These are phyloP conservation scores for Penicillium corylophilum DNA, from an alignment of 2,329 filamentous ascomycete species.

Conservation along the genomic window DNA sequence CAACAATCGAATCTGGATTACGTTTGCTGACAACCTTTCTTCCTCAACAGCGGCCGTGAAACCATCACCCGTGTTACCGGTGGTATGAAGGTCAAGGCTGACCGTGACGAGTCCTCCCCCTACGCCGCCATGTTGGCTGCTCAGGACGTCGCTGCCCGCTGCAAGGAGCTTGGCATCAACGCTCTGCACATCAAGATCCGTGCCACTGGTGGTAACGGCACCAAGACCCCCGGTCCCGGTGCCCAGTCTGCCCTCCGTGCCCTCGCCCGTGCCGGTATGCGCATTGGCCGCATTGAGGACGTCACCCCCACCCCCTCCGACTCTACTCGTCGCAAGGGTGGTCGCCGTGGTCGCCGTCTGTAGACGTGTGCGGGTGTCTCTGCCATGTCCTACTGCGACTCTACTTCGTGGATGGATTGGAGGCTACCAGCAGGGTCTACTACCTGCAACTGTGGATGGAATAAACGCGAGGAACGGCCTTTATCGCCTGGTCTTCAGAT, in stretches of 20 bases:
- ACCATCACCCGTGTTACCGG: conserved; percentile 99
- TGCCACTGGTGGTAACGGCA: conserved; percentile 98
- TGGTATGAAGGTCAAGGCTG: conserved; percentile 99
- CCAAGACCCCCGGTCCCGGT: conserved; percentile 99
- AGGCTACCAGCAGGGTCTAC: conserved; percentile 33
- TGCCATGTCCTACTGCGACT: conserved; percentile 31
- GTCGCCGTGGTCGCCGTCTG: conserved; percentile 99
- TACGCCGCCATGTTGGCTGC: conserved; percentile 99
- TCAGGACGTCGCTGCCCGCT: conserved; percentile 93
- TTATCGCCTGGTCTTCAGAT: conserved; percentile 53
- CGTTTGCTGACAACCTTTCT: conserved; percentile 60
- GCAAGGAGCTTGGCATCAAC: conserved; percentile 82
- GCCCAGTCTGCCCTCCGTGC: conserved; percentile 98
- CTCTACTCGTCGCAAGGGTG: conserved; percentile 99
- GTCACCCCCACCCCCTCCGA: conserved; percentile 99
- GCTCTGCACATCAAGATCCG: conserved; percentile 99
- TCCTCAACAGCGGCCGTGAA: conserved; percentile 80
- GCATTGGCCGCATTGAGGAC: conserved; percentile 99
- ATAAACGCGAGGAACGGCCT: conserved; percentile 56
- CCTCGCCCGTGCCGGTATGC: conserved; percentile 98
- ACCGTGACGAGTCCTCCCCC: conserved; percentile 99
- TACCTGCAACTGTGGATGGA: conserved; percentile 47
- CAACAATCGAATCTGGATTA: conserved; percentile 17
- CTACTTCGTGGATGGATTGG: conserved; percentile 33
- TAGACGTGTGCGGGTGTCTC: conserved; percentile 56